These are phyloP conservation scores for Boletales sp. DNA, from an alignment of 768 basidiomycete species.

Conservation along the genomic window DNA sequence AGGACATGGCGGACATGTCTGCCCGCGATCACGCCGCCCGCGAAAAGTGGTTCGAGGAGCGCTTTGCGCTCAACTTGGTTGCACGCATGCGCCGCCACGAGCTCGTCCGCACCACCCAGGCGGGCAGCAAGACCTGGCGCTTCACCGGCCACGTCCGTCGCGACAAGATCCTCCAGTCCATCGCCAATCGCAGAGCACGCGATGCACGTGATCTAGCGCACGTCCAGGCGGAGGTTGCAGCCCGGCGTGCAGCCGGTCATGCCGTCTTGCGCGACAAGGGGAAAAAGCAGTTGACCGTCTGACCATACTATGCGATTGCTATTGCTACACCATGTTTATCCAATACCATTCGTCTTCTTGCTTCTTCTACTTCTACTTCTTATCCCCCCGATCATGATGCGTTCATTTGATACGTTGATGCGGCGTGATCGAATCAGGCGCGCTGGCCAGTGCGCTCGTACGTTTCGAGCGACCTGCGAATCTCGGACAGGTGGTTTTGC, in stretches of 20 bases:
- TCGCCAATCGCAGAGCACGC: slow-evolving; percentile 44
- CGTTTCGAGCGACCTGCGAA: slow-evolving; percentile 30
- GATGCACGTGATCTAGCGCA: slow-evolving; percentile 39
- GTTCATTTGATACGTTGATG: background rate
- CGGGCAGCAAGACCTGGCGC: slow-evolving; percentile 35
- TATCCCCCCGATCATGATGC: too few species aligned
- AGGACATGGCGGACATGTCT: slow-evolving; percentile 73
- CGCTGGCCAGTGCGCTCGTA: slow-evolving; percentile 13
- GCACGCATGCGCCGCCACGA: slow-evolving; percentile 32
- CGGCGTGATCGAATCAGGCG: slow-evolving; percentile 7
- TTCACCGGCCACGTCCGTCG: slow-evolving; percentile 40
- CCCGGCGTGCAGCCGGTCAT: slow-evolving; percentile 24
- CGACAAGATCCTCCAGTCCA: slow-evolving; percentile 48
- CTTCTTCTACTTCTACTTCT: background rate
- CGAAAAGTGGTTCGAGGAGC: slow-evolving; percentile 59
- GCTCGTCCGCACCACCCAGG: slow-evolving; percentile 34
- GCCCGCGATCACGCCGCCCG: slow-evolving; percentile 49
- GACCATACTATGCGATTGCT: slow-evolving; percentile 1
- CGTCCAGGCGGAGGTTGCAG: slow-evolving; percentile 31
- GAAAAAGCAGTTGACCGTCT: background rate
- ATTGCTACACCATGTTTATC: slow-evolving; percentile 19
- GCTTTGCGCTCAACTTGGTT: slow-evolving; percentile 45
- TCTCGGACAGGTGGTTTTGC: slow-evolving; percentile 26
- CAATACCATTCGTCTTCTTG: background rate
- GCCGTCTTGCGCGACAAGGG: slow-evolving; percentile 21